Percentiles rank a stretch among this genome's conserved stretches.
Evolutionary conservation across 768 basidiomycete species (phyloP).

Genomic region (Boletus rubropictus): DNA sequence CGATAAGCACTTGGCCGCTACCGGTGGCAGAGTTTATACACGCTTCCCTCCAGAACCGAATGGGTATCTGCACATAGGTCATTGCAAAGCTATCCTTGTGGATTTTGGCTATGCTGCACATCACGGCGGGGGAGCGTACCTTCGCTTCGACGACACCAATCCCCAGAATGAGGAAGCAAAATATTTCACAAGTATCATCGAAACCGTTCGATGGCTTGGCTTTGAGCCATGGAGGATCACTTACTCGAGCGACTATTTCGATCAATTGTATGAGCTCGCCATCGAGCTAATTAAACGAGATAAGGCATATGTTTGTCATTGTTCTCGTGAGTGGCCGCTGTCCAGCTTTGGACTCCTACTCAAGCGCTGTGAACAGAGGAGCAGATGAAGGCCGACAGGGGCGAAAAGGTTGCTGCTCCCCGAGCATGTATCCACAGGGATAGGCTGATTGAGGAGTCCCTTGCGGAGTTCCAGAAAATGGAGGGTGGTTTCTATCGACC

Average conservation of each 20-base stretch:
- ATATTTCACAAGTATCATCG: slow-evolving; percentile 95
- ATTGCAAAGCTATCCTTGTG: slow-evolving; percentile 97
- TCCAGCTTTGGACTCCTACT: slow-evolving; percentile 1
- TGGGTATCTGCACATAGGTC: slow-evolving; percentile 91
- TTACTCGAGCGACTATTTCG: slow-evolving; percentile 97
- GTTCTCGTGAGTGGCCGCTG: slow-evolving; percentile 64
- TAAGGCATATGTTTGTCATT: slow-evolving; percentile 94
- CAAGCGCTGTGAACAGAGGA: slow-evolving; percentile 54
- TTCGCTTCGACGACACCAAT: slow-evolving; percentile 98
- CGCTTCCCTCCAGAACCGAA: slow-evolving; percentile 99
- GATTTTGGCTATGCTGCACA: slow-evolving; percentile 98
- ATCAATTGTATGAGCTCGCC: slow-evolving; percentile 78
- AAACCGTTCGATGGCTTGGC: slow-evolving; percentile 93
- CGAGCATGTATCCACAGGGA: slow-evolving; percentile 81
- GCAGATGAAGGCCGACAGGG: slow-evolving; percentile 84
- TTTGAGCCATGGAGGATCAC: slow-evolving; percentile 99
- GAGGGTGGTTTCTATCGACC: slow-evolving; percentile 84
- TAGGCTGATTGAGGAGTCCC: slow-evolving; percentile 81
- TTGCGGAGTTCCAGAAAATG: slow-evolving; percentile 89
- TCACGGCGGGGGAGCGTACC: slow-evolving; percentile 86
- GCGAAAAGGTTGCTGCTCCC: slow-evolving; percentile 76
- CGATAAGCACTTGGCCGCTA: slow-evolving; percentile 73
- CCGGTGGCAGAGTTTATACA: slow-evolving; percentile 82
- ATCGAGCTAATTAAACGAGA: slow-evolving; percentile 83
- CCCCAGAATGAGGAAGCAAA: slow-evolving; percentile 95